Conservation (phyloP, 2,329 filamentous ascomycete genomes). For the Fusarium subglutinans region DNA sequence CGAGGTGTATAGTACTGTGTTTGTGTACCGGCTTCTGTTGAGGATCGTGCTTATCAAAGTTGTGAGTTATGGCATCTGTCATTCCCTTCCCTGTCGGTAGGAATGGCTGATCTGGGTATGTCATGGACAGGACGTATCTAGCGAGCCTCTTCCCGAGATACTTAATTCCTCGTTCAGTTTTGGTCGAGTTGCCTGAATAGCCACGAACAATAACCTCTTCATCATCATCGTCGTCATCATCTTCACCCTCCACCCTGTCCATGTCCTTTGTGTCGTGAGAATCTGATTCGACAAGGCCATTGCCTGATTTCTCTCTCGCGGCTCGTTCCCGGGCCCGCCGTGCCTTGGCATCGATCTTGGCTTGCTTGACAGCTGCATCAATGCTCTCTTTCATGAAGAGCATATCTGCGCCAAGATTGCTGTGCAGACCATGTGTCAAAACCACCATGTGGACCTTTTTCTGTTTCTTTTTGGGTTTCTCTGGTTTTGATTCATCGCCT, state of each 20-base stretch:
- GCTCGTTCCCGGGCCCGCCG: slow-evolving; percentile 63
- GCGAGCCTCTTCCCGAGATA: slow-evolving; percentile 95
- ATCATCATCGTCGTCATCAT: slow-evolving; percentile 65
- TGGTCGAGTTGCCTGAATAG: slow-evolving; percentile 87
- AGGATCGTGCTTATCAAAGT: slow-evolving; percentile 55
- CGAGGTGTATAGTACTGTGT: slow-evolving; percentile 68
- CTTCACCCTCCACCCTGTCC: slow-evolving; percentile 56
- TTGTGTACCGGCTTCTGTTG: slow-evolving; percentile 64
- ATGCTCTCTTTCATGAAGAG: slow-evolving; percentile 97
- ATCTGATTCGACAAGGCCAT: slow-evolving; percentile 17
- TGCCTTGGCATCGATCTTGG: slow-evolving; percentile 73
- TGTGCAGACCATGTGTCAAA: slow-evolving; percentile 93
- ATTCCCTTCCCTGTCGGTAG: slow-evolving; percentile 69
- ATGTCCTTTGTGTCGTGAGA: slow-evolving; percentile 36
- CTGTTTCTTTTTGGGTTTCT: slow-evolving; percentile 66
- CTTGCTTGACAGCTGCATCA: slow-evolving; percentile 80
- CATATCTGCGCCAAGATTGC: slow-evolving; percentile 96
- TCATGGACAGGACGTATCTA: slow-evolving; percentile 87
- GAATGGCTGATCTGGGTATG: slow-evolving; percentile 93
- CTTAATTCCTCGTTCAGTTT: slow-evolving; percentile 94
- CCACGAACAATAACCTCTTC: slow-evolving; percentile 90
- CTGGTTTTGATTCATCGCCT: slow-evolving; percentile 30
- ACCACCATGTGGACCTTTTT: slow-evolving; percentile 92
- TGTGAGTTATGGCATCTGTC: slow-evolving; percentile 54
- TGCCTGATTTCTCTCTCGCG: slow-evolving; percentile 31